phyloP scores from a whole-genome alignment of 345 rosid species.

The Adansonia digitata region DNA sequence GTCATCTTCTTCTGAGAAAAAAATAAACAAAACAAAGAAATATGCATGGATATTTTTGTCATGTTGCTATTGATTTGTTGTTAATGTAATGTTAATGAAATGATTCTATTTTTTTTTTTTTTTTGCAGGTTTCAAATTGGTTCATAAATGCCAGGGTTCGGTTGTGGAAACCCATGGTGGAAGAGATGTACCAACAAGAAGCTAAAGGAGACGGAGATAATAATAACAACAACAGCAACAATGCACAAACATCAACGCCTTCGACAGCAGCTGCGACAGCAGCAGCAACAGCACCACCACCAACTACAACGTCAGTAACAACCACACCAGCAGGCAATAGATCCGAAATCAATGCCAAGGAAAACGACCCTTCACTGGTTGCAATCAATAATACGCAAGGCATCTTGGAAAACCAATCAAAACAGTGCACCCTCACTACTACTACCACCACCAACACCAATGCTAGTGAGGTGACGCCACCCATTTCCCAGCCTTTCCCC shows the following conservation, averaged over 20 bases:
- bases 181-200: constrained; percentile 97
- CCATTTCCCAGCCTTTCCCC: constrained; percentile 28
- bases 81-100: not conserved
- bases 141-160: constrained; percentile 98
- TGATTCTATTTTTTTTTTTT: not conserved
- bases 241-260: constrained; percentile 59
- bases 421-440: constrained; percentile 19
- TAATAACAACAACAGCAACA: constrained; percentile 19
- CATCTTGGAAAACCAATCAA: constrained; percentile 50
- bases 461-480: constrained; percentile 22
- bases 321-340: constrained; percentile 43
- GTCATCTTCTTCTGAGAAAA: not conserved
- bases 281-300: constrained; percentile 24
- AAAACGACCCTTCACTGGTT: constrained; percentile 64
- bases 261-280: constrained; percentile 29
- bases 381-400: constrained; percentile 42
- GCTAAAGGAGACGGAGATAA: constrained; percentile 45
- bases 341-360: constrained; percentile 57
- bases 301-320: constrained; percentile 29
- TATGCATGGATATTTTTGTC: not conserved
- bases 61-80: not conserved
- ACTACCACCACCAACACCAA: constrained; percentile 7
- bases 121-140: constrained; percentile 94
- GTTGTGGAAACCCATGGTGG: constrained; percentile 99
- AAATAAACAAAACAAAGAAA: not conserved